Base-by-base conservation (phyloP, 163 green algal genomes). In the Scenedesmus sp. region DNA sequence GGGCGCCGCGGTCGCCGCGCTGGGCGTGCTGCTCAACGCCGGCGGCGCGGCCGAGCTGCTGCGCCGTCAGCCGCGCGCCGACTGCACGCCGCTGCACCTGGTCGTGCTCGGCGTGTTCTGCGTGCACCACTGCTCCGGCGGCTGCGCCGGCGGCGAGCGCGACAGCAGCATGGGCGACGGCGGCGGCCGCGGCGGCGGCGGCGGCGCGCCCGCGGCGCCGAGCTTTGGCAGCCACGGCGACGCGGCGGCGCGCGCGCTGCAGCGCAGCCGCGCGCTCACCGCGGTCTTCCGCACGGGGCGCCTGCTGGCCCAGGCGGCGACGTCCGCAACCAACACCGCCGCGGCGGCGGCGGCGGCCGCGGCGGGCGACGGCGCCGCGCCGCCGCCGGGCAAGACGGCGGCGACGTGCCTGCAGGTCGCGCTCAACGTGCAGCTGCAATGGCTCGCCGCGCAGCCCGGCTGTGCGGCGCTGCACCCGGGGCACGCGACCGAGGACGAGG, bases 381-480 rank as follows among this genome's bases (percentile, higher is more conserved):
- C 71, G 56, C 72, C 64, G 47, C 74, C 28, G 48, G 31, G 14
- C 17, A 24, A 50, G 24, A 44, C 33, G 39, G 53, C n/a, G 45
- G 39, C 24, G 50, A 36, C 17, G 50, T 66, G 42, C 45, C 31
- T 88, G 47, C 66, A 90, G 60, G 74, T 77, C 18, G 75, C 78
- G 29, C 44, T 87, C 36, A 71, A 82, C 48, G 69, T 86, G 31
- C 70, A 83, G 48, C 74, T 92, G 53, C 76, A 83, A 47, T 92
- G 87, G 87, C 60, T 88, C 28, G 77, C 72, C 5, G 75, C 31
- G 10, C 74, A 85, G 4, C 83, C 70, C 9, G 5, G 53, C 1
- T 29, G 29, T 53, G 53, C 75, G 34, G 51, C 44, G n/a, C 36
- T 58, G 20, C 51, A 76, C 18, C 10, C 39, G 3, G 22, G n/a